Conservation (phyloP, 208 protist species). For the Angomonas ambiguus region DNA sequence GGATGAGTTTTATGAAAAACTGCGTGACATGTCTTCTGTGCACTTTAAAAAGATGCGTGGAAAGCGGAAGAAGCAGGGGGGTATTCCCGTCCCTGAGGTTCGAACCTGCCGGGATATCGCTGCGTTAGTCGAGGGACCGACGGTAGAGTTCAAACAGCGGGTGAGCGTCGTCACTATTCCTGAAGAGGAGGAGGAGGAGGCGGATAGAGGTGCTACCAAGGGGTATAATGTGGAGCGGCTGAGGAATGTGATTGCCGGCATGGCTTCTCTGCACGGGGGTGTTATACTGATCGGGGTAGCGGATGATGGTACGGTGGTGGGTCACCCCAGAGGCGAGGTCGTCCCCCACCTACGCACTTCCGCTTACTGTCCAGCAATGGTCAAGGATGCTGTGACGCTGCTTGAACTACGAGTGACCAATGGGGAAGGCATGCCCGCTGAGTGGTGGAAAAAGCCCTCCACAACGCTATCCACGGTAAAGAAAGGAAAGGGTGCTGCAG, state of each 20-base stretch:
- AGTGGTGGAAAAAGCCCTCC: slow-evolving; percentile 60
- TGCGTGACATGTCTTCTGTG: slow-evolving; percentile 62
- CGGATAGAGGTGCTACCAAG: not conserved
- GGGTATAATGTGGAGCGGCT: slow-evolving; percentile 55
- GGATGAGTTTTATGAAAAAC: slow-evolving; percentile 29
- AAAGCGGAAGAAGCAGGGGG: slow-evolving; percentile 13
- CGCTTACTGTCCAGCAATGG: slow-evolving; percentile 83
- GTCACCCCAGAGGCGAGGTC: slow-evolving; percentile 41
- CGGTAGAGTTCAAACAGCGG: slow-evolving; percentile 76
- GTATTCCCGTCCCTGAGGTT: slow-evolving; percentile 15
- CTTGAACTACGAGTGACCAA: slow-evolving; percentile 40
- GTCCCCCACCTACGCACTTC: slow-evolving; percentile 42
- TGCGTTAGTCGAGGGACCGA: slow-evolving; percentile 44
- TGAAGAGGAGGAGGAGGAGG: not conserved
- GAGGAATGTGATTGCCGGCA: slow-evolving; percentile 75
- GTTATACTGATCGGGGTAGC: slow-evolving; percentile 71
- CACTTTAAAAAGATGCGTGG: slow-evolving; percentile 54
- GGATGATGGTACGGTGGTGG: slow-evolving; percentile 60
- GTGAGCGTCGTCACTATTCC: slow-evolving; percentile 6
- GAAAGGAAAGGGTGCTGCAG: slow-evolving; percentile 4
- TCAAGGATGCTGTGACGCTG: slow-evolving; percentile 55
- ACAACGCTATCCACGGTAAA: no score
- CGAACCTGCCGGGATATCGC: slow-evolving; percentile 41
- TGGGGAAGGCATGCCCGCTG: slow-evolving; percentile 29
- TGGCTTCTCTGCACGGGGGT: slow-evolving; percentile 72